Evolutionary conservation across 495 filamentous ascomycete species (phyloP).

Genomic region (Glonium stellatum): DNA sequence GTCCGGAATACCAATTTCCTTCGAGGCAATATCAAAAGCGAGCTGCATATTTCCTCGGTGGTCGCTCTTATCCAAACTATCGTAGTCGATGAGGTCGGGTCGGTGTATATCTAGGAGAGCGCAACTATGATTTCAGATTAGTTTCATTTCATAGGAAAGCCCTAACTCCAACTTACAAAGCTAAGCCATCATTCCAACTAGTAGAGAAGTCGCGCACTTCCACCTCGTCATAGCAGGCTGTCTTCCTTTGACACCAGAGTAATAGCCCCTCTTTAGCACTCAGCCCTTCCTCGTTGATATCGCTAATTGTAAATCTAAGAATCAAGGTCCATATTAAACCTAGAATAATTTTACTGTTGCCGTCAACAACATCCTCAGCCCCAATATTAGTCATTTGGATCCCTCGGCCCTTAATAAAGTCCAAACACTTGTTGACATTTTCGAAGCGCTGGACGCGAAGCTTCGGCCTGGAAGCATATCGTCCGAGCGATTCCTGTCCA

Average conservation of each 20-base stretch:
- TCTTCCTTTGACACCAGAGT: conserved; percentile 97
- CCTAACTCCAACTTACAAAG: conserved; percentile 51
- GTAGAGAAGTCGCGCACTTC: conserved; percentile 87
- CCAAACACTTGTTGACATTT: conserved; percentile 91
- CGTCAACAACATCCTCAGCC: conserved; percentile 96
- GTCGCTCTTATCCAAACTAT: conserved; percentile 85
- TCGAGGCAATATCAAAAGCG: conserved; percentile 89
- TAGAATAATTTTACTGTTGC: conserved; percentile 94
- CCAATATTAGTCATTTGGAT: conserved; percentile 99
- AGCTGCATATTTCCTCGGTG: conserved; percentile 96
- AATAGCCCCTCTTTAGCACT: conserved; percentile 93
- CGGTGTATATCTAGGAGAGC: conserved; percentile 94
- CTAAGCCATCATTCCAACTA: conserved; percentile 95
- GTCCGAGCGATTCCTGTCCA: conserved; percentile 83
- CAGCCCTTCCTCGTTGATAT: conserved; percentile 97
- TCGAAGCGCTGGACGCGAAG: conserved; percentile 95
- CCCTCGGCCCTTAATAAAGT: conserved; percentile 82
- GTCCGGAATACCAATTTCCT: conserved; percentile 95
- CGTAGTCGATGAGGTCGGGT: conserved; percentile 94
- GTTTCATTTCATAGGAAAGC: neutral
- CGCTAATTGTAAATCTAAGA: conserved; percentile 93
- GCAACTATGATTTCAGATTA: conserved; percentile 46
- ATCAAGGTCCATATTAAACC: conserved; percentile 97
- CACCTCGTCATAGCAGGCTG: conserved; percentile 94
- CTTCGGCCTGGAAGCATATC: conserved; percentile 92